Evolutionary conservation across 2,329 filamentous ascomycete species (phyloP).

Genomic region (Fusarium sacchari): DNA sequence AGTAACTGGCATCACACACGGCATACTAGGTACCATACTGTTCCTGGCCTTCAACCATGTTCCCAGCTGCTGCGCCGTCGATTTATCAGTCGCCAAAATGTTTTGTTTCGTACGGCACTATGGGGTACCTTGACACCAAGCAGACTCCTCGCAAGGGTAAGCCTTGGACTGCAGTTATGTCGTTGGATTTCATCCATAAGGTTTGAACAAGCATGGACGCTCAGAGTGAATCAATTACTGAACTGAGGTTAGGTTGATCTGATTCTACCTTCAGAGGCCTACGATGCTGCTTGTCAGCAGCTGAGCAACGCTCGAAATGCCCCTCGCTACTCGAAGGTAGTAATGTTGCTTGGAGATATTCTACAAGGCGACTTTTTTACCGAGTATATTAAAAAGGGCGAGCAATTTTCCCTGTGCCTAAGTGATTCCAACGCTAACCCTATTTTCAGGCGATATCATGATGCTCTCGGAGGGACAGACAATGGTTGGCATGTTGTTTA

Average conservation of each 20-base stretch:
- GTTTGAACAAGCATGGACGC: constrained; percentile 49
- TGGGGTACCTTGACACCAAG: constrained; percentile 75
- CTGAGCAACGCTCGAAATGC: constrained; percentile 53
- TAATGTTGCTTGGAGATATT: constrained; percentile 77
- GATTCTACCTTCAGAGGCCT: constrained; percentile 74
- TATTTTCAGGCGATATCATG: constrained; percentile 72
- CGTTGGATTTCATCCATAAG: constrained; percentile 75
- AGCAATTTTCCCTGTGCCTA: background rate
- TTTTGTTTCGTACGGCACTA: constrained; percentile 74
- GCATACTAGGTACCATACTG: background rate
- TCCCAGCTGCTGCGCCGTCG: constrained; percentile 56
- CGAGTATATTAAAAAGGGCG: constrained; percentile 84
- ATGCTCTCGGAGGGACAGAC: constrained; percentile 85
- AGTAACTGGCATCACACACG: background rate
- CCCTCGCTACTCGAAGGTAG: constrained; percentile 72
- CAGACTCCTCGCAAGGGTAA: constrained; percentile 77
- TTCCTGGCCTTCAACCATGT: constrained; percentile 50
- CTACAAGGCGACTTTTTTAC: constrained; percentile 81
- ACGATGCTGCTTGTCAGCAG: constrained; percentile 63
- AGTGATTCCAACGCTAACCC: background rate
- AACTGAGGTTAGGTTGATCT: constrained; percentile 65
- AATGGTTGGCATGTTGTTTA: constrained; percentile 77
- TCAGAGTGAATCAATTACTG: background rate
- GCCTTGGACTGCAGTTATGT: constrained; percentile 76
- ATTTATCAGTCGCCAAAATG: constrained; percentile 73